Evolutionary conservation across 2,329 filamentous ascomycete genomes (phyloP), one percentile per base, ranked within the genome.

Genomic region (Fonsecaea pedrosoi): DNA sequence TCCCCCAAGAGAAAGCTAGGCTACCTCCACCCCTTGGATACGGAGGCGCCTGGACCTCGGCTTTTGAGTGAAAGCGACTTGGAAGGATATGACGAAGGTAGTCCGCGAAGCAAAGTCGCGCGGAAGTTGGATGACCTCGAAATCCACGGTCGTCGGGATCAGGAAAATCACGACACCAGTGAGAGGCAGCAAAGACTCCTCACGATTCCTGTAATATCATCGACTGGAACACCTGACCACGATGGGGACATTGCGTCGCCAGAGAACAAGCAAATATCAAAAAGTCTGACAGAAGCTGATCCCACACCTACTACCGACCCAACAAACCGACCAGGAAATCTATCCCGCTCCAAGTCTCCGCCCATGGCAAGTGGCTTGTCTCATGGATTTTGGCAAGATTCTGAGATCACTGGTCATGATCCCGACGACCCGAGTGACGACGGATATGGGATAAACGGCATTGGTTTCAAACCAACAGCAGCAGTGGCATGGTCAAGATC

Each of bases 371-470:
- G 64, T 18, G 68, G 70, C 40, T 61, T 69, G n/a, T 66, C 65
- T 13, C 76, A 77, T 60, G 73, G 78, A 7, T 73, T 69, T 65
- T 89, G 87, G 87, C 83, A 84, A 72, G 84, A 87, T 69, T 81
- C 81, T 42, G 87, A 89, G 73, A 89, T 89, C 72, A 89, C 87
- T 4, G 86, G 86, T 13, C 85, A 88, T 71, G 81, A 85, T 60
- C 81, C 82, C 2, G 81, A 78, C 4, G 84, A 87, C 62, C 84
- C 84, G 6, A 83, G 83, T 45, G 87, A 89, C 72, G 87, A 89
- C 74, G 86, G 87, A 2, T 85, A 86, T 62, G 87, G 87, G 4
- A 83, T 89, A 69, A 89, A 89, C 71, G 87, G 87, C 1, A 82
- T 89, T 64, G 87, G 87, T 0, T 89, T 89, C 75, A 83, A 82